These are phyloP conservation scores for Oropetium thomaeum DNA, from an alignment of 176 grass and related monocot genomes.

Conservation along the genomic window DNA sequence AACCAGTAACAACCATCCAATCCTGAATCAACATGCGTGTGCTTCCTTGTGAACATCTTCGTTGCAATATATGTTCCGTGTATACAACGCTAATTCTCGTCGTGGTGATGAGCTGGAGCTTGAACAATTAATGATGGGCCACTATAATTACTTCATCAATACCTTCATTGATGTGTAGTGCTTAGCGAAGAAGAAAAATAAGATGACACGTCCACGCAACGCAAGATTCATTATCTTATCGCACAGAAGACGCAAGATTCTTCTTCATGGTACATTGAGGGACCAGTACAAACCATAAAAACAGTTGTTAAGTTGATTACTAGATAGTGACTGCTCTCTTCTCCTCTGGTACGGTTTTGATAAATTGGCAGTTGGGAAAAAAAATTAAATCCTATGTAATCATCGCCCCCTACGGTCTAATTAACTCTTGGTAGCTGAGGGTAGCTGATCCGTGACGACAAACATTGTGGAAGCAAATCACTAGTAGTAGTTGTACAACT, in stretches of 20 bases:
- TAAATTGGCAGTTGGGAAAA: too few species aligned
- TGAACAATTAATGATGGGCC: too few species aligned
- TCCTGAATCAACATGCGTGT: neutral
- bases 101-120: neutral
- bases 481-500: too few species aligned
- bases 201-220: neutral
- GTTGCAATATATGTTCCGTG: neutral
- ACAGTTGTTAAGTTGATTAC: too few species aligned
- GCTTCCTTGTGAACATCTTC: too few species aligned
- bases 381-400: neutral
- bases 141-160: too few species aligned
- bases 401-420: neutral
- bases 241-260: too few species aligned
- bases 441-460: neutral
- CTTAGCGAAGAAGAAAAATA: neutral
- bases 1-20: neutral
- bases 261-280: neutral
- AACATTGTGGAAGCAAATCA: slow-evolving; percentile 5
- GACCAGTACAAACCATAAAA: too few species aligned
- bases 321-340: neutral
- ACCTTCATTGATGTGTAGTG: neutral
- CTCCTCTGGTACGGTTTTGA: too few species aligned
- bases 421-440: neutral
- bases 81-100: neutral
- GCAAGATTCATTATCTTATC: too few species aligned